Base-by-base conservation (phyloP, 2,329 filamentous ascomycete genomes). In the Beauveria pseudobassiana region DNA sequence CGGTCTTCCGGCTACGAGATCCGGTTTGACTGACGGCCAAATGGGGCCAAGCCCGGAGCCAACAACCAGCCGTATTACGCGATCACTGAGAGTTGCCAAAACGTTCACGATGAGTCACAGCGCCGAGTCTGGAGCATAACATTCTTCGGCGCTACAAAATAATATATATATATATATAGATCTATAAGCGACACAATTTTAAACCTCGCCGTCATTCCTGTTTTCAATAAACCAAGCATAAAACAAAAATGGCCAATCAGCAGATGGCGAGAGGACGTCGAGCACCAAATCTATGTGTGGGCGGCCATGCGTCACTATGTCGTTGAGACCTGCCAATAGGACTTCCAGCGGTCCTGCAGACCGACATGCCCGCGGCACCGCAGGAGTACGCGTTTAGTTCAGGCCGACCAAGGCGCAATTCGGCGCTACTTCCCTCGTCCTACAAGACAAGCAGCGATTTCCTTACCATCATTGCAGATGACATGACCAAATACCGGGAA, bases 391-490 rank as follows among this genome's bases (percentile, higher is more conserved):
- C 18, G 45, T 62, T 2, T 34, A 38, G 14, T 45, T 62, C 20
- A 46, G 57, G 53, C 60, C 60, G 14, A 48, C 53, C 24, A 12
- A 26, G 30, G 34, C 28, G 8, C 46, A 56, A 10, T 57, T 62
- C 12, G 14, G 52, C 45, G 46, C 30, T 3, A 34, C 46, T 10
- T 45, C 53, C 18, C 12, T 57, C 5, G 40, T 38, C 3, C 45
- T 43, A 2, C 34, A 51, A 14, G 50, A 54, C 43, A 43, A 42
- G 24, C 38, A 50, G 38, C 38, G 53, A n/a, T 49, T 56, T 26
- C n/a, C 52, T 62, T 12, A 62, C 60, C 26, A 38, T 62, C 38
- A 57, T 62, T 20, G 52, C 45, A 24, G 24, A 42, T 18, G 60
- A 62, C 52, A 43, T 46, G 45, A 20, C 30, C 2, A 10, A n/a